These are phyloP conservation scores for Juglanconis oblonga DNA, from an alignment of 2,329 filamentous ascomycete species.

Conservation along the genomic window DNA sequence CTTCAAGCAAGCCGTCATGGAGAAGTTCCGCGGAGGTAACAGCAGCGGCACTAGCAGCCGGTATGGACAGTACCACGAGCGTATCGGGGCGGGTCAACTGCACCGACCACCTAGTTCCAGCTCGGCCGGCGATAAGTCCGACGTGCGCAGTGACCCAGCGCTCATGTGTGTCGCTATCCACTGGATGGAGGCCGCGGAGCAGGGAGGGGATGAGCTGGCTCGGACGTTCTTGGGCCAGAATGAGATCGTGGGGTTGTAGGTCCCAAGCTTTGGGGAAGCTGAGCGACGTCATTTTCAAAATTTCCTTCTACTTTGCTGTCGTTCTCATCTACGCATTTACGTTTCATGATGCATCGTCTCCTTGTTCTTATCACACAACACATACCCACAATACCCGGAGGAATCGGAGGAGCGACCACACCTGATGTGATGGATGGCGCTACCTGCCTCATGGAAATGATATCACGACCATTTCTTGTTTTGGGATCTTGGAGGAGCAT, in stretches of 20 bases:
- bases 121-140: constrained; percentile 25
- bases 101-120: constrained; percentile 19
- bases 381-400: constrained; percentile 13
- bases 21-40: constrained; percentile 53
- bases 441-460: constrained; percentile 6
- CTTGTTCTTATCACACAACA: constrained; percentile 4
- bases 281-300: too few relatives aligned
- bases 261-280: not conserved
- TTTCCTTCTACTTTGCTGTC: not conserved
- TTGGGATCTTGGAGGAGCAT: not conserved
- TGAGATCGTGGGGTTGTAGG: constrained; percentile 13
- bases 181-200: constrained; percentile 91
- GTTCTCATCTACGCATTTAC: not conserved
- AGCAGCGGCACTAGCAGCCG: constrained; percentile 30
- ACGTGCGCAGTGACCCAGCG: constrained; percentile 72
- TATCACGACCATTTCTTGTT: constrained; percentile 2
- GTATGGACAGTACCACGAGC: constrained; percentile 24
- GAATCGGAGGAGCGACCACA: not conserved
- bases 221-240: constrained; percentile 74
- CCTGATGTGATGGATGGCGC: not conserved
- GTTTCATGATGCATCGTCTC: not conserved
- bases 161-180: constrained; percentile 94
- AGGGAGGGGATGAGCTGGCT: constrained; percentile 82
- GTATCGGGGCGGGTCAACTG: constrained; percentile 19
- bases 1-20: constrained; percentile 85